Base-by-base conservation (phyloP, 2,329 filamentous ascomycete genomes). In the Lachnellula cervina region DNA sequence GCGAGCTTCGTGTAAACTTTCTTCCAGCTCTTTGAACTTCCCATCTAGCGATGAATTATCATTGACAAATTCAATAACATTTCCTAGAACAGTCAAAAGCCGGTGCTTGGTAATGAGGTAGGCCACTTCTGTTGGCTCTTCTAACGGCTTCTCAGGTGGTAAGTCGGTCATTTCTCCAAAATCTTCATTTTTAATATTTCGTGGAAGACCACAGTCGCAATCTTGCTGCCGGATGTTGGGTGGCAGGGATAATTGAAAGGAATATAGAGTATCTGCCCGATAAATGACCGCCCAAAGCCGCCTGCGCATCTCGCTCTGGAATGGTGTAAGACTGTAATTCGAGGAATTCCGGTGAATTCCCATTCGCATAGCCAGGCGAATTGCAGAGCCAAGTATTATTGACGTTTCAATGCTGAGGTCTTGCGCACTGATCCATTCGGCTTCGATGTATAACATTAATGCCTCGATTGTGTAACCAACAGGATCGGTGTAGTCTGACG, bases 191-290 rank as follows among this genome's bases (percentile, higher is more conserved):
- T 60, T 55, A 1, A 76, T 57, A 56, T 76, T 76, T 0, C 64
- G 63, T 4, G 74, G 74, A 50, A 70, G 64, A 16, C 59, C 55
- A 0, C 68, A 71, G 54, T 76, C 73, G 44, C 64, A 68, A 57
- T 72, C 67, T 16, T 62, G 59, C 5, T 70, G 64, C 35, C 69
- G 65, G 25, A 72, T 70, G 58, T 68, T 84, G 64, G 78, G 78
- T 2, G 86, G 85, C 55, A 88, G 73, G 2, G 84, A 84, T 58
- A 86, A 76, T 65, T 88, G 83, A 64, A 86, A 87, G 1, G 82
- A 80, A 34, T 86, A 82, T 4, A 87, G 67, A 4, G 83, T 69
- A 65, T 88, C 85, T 44, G 85, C 75, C 64, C 84, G 80, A 35
- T 74, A 69, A 7, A 74, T 76, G 60, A 80, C 71, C 58, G 76